Evolutionary conservation across 768 basidiomycete species (phyloP).

Genomic region (Crassisporium funariophilum): DNA sequence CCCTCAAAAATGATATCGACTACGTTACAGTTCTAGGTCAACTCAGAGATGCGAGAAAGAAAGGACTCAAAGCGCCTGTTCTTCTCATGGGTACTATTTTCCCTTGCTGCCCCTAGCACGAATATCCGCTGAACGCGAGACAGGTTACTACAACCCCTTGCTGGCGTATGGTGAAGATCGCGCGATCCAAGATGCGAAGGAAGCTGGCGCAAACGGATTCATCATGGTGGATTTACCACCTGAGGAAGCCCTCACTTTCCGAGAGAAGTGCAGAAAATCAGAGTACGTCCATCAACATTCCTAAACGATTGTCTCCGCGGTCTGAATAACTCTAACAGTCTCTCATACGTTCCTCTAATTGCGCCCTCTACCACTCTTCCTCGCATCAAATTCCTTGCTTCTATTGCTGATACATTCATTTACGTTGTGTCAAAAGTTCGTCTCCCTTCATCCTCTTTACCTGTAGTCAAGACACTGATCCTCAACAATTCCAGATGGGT

Average conservation of each 20-base stretch:
- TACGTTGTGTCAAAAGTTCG: slow-evolving; percentile 95
- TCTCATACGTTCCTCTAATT: slow-evolving; percentile 94
- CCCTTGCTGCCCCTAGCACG: background rate
- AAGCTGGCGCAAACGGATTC: slow-evolving; percentile 95
- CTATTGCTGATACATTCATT: slow-evolving; percentile 96
- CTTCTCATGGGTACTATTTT: slow-evolving; percentile 83
- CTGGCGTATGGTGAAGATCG: slow-evolving; percentile 95
- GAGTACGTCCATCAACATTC: slow-evolving; percentile 56
- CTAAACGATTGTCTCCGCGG: background rate
- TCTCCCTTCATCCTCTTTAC: background rate
- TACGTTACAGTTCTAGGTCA: slow-evolving; percentile 75
- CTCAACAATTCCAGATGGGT: slow-evolving; percentile 70
- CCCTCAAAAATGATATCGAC: slow-evolving; percentile 78
- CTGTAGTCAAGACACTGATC: slow-evolving; percentile 12
- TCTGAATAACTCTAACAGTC: no score
- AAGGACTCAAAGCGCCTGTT: slow-evolving; percentile 84
- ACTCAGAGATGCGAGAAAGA: slow-evolving; percentile 74
- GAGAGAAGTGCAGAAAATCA: slow-evolving; percentile 79
- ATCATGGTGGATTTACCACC: slow-evolving; percentile 98
- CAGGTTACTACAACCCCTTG: slow-evolving; percentile 97
- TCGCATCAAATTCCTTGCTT: slow-evolving; percentile 87
- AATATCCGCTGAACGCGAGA: slow-evolving; percentile 8
- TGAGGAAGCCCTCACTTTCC: slow-evolving; percentile 91
- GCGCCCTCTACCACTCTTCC: slow-evolving; percentile 89
- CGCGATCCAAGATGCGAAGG: slow-evolving; percentile 85